Base-by-base conservation (phyloP, 768 basidiomycete species). In the Rhizopogon salebrosus region DNA sequence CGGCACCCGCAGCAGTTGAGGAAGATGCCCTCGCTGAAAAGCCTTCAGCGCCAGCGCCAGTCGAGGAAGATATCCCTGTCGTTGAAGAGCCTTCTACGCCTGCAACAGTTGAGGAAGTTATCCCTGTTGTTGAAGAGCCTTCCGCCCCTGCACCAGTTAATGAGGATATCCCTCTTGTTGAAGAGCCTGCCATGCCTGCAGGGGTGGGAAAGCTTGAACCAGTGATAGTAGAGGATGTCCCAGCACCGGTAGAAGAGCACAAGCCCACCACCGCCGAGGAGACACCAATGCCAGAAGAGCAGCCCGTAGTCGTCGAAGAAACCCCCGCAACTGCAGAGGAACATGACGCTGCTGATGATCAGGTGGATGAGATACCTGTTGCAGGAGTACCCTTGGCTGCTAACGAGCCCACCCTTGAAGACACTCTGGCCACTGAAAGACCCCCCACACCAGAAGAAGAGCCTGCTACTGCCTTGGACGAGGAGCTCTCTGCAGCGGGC, bases 51-150 rank as follows among this genome's bases (percentile, higher is more conserved):
- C 31, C 31, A 34, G 11, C n/a, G 26, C 36, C 26, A 52, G 36
- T 48, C 14, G 35, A 22, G 14, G 51, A 52, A 5, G 42, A 46
- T 34, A 24, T 14, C 22, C 41, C 20, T 8, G 51, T 35, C 26
- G 20, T 31, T 1, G 43, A 45, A 14, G 42, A 48, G 23, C 3
- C 14, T 24, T 27, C 40, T 3, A 34, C n/a, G 6, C 49, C 38
- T 8, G 23, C 18, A 11, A 13, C n/a, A 52, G 53, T 36, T 22
- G 42, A 48, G 26, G 60, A 57, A 29, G 51, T 51, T 35, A 29
- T 16, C 3, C 29, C n/a, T 18, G 45, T 27, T 10, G 50, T 31
- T 7, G 36, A 57, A 8, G 54, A 41, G 29, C 38, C 35, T 11
- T 51, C 51, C n/a, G 41, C 46, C 20, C 22, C 51, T 22, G 23